phyloP scores from a whole-genome alignment of 108 stramenopile species.

The Cyclostephanos invisitatus region DNA sequence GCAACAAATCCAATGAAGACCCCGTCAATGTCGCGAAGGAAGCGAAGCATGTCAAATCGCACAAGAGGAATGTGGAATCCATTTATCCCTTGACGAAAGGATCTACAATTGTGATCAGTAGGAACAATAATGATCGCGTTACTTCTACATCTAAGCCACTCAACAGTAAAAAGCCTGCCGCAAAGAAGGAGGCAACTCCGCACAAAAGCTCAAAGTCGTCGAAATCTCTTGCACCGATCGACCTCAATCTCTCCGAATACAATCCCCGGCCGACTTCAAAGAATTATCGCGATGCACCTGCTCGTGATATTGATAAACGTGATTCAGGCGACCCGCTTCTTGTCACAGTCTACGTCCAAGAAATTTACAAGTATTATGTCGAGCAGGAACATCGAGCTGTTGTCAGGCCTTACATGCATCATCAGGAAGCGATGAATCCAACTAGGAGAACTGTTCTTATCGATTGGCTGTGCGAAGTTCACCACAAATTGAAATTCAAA shows the following conservation, averaged over 20 bases:
- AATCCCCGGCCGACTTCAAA: no score
- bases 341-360: constrained; percentile 81
- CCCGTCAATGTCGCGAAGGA: neutral
- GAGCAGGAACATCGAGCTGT: constrained; percentile 56
- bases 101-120: neutral
- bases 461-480: constrained; percentile 94
- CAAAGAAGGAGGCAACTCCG: neutral
- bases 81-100: neutral
- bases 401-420: constrained; percentile 67
- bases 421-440: constrained; percentile 77
- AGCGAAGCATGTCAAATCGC: neutral
- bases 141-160: neutral
- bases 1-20: neutral
- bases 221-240: neutral
- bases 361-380: constrained; percentile 82
- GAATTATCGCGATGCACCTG: constrained; percentile 1
- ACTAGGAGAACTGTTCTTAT: constrained; percentile 88
- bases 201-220: neutral
- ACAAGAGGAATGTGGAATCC: neutral
- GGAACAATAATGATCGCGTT: neutral
- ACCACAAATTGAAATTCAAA: constrained; percentile 81
- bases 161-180: neutral
- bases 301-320: constrained; percentile 78
- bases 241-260: no score
- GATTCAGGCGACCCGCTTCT: constrained; percentile 75